Evolutionary conservation across 1,284 basidiomycete genomes (phyloP), one percentile per base, ranked within the genome.

Genomic region (Ganoderma lucidum): DNA sequence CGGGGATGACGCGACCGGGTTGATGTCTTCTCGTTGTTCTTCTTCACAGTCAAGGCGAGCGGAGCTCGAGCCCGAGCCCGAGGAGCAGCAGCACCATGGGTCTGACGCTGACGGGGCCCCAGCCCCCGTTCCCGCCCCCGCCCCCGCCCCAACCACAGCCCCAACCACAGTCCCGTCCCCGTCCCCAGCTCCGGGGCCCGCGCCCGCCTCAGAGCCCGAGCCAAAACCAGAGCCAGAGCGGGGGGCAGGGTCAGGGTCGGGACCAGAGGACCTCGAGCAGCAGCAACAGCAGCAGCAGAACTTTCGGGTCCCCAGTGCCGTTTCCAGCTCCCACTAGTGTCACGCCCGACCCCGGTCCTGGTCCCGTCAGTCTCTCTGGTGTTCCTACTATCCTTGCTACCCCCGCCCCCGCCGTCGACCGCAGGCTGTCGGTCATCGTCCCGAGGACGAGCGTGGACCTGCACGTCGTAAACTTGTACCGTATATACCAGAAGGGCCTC

Each of bases 401-500:
- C 28, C 6, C 48, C 4, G 23, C 48, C 12, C 10, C 58, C 35
- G 6, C 19, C 55, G 42, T 65, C 56, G 64, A 58, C 63, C 63
- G 64, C 23, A 51, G 68, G 41, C 61, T 65, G 67, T 65, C 65
- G 63, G 69, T 65, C 67, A 68, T 59, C 55, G 66, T 73, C 41
- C 72, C 70, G 61, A 65, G 72, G 51, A 60, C 45, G 55, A 73
- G 72, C 68, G 48, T 73, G 41, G 72, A 73, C 60, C 64, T 63
- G 61, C 68, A 73, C 68, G 58, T 73, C 66, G 55, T 73, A 48
- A 71, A 67, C 66, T 66, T 73, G 62, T 73, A 73, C 56, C 66
- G 70, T 70, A 71, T 73, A 71, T 73, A 73, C 70, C 70, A 70
- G 53, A 58, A 44, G 48, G 72, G 72, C 32, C 70, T 73, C 59